Conservation (phyloP, 805 yeast genomes). For the Torulaspora franciscae region DNA sequence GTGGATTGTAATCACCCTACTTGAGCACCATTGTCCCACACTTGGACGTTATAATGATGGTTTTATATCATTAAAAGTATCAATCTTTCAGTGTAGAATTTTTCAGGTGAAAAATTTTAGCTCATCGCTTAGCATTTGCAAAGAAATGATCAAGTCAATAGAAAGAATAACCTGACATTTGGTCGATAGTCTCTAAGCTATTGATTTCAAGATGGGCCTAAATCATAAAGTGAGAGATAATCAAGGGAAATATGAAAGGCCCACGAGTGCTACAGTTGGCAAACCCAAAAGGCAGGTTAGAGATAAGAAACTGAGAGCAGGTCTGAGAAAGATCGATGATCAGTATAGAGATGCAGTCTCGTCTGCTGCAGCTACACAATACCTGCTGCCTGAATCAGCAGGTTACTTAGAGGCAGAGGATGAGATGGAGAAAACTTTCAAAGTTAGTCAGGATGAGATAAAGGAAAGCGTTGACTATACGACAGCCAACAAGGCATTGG, state of each 20-base stretch:
- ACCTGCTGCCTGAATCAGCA: constrained; percentile 73
- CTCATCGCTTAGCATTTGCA: constrained; percentile 7
- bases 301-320: constrained; percentile 59
- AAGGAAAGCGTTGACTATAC: constrained; percentile 66
- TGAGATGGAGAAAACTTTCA: constrained; percentile 86
- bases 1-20: too few species aligned
- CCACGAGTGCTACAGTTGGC: constrained; percentile 9
- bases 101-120: constrained; percentile 9
- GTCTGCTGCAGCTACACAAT: constrained; percentile 82
- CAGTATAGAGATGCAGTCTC: constrained; percentile 73
- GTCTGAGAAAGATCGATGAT: constrained; percentile 60
- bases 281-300: constrained; percentile 36
- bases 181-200: background rate
- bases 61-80: background rate
- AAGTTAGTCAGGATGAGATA: constrained; percentile 77
- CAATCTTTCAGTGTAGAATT: background rate
- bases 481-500: constrained; percentile 71
- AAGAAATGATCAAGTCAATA: background rate
- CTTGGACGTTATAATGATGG: background rate
- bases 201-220: background rate
- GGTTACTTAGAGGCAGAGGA: constrained; percentile 91
- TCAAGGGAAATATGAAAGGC: constrained; percentile 35
- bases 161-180: too few species aligned
- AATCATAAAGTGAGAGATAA: constrained; percentile 27
- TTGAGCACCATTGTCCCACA: background rate